These are phyloP conservation scores for Trichosporon coremiiforme DNA, from an alignment of 1,284 basidiomycete genomes.

Conservation along the genomic window DNA sequence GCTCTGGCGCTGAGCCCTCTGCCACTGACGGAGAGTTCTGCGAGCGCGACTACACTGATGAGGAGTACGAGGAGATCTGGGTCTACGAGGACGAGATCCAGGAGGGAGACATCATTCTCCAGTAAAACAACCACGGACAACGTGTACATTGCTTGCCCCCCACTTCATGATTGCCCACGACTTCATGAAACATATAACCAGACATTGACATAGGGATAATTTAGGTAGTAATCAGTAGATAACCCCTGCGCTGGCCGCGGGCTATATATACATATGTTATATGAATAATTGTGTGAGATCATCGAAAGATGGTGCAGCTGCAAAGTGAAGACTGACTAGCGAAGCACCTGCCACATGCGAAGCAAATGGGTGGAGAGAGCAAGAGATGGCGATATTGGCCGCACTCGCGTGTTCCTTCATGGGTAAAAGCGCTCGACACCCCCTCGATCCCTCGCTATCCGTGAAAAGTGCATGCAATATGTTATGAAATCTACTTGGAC, in stretches of 20 bases:
- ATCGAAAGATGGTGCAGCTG: neutral
- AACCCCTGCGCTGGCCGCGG: constrained; percentile 11
- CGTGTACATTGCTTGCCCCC: constrained; percentile 7
- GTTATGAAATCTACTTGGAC: constrained; percentile 16
- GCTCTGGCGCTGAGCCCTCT: constrained; percentile 12
- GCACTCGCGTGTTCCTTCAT: no score
- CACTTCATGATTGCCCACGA: neutral
- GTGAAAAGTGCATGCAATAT: constrained; percentile 20
- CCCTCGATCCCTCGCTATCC: neutral
- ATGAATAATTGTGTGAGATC: constrained; percentile 17
- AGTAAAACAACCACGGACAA: constrained; percentile 15
- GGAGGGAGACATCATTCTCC: constrained; percentile 33
- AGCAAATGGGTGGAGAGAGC: no score
- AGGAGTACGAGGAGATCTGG: constrained; percentile 45
- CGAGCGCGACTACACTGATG: constrained; percentile 29
- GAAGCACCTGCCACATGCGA: no score
- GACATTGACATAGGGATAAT: constrained; percentile 18
- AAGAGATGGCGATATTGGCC: no score
- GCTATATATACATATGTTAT: constrained; percentile 14
- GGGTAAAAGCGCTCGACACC: no score
- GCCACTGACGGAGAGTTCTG: constrained; percentile 23
- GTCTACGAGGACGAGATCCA: constrained; percentile 41
- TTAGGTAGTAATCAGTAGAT: constrained; percentile 18
- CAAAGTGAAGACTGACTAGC: no score
- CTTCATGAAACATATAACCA: constrained; percentile 11